Conservation (phyloP, 2,329 filamentous ascomycete genomes). For the Chrysosporium queenslandicum region DNA sequence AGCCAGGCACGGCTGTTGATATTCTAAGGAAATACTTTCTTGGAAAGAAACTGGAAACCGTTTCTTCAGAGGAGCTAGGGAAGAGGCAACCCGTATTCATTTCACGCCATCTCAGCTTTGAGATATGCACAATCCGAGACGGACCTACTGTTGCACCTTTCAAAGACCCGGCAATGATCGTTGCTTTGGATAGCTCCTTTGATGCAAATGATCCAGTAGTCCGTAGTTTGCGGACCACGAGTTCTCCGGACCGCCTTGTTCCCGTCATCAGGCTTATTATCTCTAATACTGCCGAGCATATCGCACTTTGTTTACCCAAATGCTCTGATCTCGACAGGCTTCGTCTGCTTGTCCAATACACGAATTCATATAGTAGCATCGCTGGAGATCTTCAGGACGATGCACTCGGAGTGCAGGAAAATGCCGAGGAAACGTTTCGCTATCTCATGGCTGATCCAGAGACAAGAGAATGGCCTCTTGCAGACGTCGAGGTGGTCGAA, state of each 20-base stretch:
- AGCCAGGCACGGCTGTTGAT: conserved; percentile 28
- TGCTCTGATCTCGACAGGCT: conserved; percentile 28
- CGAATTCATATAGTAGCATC: conserved; percentile 25
- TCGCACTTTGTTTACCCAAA: conserved; percentile 36
- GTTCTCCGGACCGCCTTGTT: conserved; percentile 27
- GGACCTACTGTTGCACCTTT: conserved; percentile 26
- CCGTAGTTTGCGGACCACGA: conserved; percentile 6
- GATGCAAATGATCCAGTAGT: conserved; percentile 28
- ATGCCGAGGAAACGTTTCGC: conserved; percentile 31
- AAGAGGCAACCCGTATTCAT: conserved; percentile 24
- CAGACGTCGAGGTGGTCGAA: conserved; percentile 30
- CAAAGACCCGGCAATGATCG: conserved; percentile 32
- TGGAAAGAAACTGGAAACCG: conserved; percentile 28
- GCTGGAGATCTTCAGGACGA: conserved; percentile 37
- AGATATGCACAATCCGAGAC: conserved; percentile 26
- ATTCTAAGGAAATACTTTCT: conserved; percentile 36
- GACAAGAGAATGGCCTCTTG: conserved; percentile 30
- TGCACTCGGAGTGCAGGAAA: conserved; percentile 32
- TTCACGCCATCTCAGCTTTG: conserved; percentile 30
- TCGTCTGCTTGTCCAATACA: conserved; percentile 28
- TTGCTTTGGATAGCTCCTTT: conserved; percentile 38
- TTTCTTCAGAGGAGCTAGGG: not conserved
- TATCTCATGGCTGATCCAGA: conserved; percentile 31
- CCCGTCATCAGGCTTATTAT: conserved; percentile 38
- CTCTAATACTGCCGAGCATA: conserved; percentile 40